Conservation (phyloP, 495 filamentous ascomycete species). For the Clavariopsis aquatica region DNA sequence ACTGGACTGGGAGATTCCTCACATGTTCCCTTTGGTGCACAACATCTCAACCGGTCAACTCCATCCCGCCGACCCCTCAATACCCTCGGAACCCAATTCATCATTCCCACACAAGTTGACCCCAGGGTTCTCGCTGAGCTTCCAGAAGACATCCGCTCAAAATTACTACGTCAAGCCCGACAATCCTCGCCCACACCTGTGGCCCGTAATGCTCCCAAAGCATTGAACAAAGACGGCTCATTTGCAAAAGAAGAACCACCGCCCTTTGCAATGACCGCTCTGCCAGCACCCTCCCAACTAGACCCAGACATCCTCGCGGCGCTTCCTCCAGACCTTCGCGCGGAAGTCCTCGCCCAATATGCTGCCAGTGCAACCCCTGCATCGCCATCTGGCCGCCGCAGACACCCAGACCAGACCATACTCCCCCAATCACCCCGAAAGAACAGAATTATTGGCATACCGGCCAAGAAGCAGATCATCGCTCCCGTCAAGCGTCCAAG, state of each 20-base stretch:
- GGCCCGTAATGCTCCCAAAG: neutral
- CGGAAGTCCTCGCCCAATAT: slow-evolving; percentile 76
- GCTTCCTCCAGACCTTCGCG: slow-evolving; percentile 78
- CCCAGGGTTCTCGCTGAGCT: slow-evolving; percentile 73
- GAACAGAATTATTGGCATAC: slow-evolving; percentile 48
- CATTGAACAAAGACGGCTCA: neutral
- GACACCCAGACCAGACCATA: slow-evolving; percentile 43
- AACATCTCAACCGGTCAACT: slow-evolving; percentile 35
- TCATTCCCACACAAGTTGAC: slow-evolving; percentile 79
- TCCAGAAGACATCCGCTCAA: slow-evolving; percentile 74
- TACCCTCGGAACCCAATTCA: slow-evolving; percentile 80
- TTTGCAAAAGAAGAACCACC: slow-evolving; percentile 3
- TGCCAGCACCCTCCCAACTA: slow-evolving; percentile 46
- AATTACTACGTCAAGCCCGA: slow-evolving; percentile 55
- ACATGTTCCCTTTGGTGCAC: slow-evolving; percentile 47
- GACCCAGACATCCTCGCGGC: slow-evolving; percentile 59
- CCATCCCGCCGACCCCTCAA: slow-evolving; percentile 70
- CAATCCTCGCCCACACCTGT: slow-evolving; percentile 30
- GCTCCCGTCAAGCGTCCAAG: slow-evolving; percentile 58
- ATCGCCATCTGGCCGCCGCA: slow-evolving; percentile 13
- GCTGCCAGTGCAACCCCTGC: slow-evolving; percentile 21
- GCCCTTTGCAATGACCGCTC: slow-evolving; percentile 35
- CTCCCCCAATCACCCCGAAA: slow-evolving; percentile 63
- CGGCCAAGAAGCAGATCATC: slow-evolving; percentile 56
- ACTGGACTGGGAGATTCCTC: slow-evolving; percentile 47